Evolutionary conservation across 371 early-diverging fungal species (phyloP), one percentile per base, ranked within the genome.

Genomic region (Nosema granulosis): DNA sequence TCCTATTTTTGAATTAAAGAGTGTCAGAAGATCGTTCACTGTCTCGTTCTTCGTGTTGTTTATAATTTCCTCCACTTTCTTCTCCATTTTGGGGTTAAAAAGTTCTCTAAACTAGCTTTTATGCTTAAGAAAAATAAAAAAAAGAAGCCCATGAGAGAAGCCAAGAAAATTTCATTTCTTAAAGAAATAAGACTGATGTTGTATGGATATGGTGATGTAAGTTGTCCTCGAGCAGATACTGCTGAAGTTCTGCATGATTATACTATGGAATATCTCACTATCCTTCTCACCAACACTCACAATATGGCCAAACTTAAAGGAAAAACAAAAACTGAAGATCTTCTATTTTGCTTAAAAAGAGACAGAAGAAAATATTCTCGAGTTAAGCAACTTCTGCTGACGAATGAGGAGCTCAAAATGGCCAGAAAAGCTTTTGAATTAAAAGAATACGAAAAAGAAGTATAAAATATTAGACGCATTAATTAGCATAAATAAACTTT

Each of bases 141-240:
- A n/a, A n/a, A n/a, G n/a, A n/a, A n/a, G n/a, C n/a, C n/a, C 22
- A 80, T 80, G 82, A 79, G 74, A 50, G 86, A 86, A 22, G 71
- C 49, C 38, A 74, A 73, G 69, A 86, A 79, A 70, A 70, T 71
- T 31, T 68, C 54, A 28, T 84, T 86, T 78, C 65, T 81, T 50
- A 80, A 84, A 68, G 86, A 86, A 89, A 90, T 94, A 59, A 87
- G 90, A 73, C 83, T 88, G 65, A 86, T 97, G 81, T 92, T 97
- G 92, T 96, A 93, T 85, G 96, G 94, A 24, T 94, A 92, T 85
- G 97, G 97, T 24, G 97, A 97, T 85, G 90, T 90, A 16, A 86
- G 87, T n/a, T 88, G 91, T 75, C 94, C 97, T n/a, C 87, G 90
- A 1, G 84, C 89, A 0, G 97, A 96, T 80, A 90, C 94, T 22